A percentile compares a stretch with the other conserved stretches of the same genome.
phyloP scores from a whole-genome alignment of 1,284 basidiomycete genomes.

The Ustilago trichophora region DNA sequence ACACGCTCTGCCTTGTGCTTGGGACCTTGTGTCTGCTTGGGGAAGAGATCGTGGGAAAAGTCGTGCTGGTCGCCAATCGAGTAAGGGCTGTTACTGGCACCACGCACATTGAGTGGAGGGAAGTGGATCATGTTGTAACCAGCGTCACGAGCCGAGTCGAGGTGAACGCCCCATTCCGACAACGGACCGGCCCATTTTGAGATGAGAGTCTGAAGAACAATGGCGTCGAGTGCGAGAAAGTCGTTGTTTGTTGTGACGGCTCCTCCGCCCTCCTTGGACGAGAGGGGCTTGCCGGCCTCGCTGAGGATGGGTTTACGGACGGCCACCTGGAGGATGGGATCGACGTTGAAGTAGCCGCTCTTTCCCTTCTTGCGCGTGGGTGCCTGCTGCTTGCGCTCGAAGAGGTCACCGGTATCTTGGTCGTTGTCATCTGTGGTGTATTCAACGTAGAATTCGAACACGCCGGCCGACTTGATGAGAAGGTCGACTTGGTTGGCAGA shows the following conservation, averaged over 20 bases:
- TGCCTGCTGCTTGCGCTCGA: conserved; percentile 10
- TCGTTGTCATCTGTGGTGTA: conserved; percentile 42
- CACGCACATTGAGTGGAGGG: conserved; percentile 58
- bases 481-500: conserved; percentile 46
- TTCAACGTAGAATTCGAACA: conserved; percentile 62
- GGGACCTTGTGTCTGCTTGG: conserved; percentile 23
- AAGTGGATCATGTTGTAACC: conserved; percentile 65
- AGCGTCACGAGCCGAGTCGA: conserved; percentile 53
- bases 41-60: conserved; percentile 55
- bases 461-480: conserved; percentile 48
- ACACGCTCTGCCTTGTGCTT: conserved; percentile 39
- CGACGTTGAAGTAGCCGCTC: conserved; percentile 60
- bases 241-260: conserved; percentile 21
- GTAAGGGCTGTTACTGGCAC: conserved; percentile 58
- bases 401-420: conserved; percentile 14
- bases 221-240: conserved; percentile 51
- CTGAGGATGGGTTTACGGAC: conserved; percentile 46
- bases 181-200: conserved; percentile 63
- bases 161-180: conserved; percentile 53
- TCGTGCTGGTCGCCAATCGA: conserved; percentile 59
- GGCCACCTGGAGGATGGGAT: conserved; percentile 53
- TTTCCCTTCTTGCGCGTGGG: conserved; percentile 33
- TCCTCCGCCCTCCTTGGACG: conserved; percentile 45
- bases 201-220: conserved; percentile 59
- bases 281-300: conserved; percentile 18